Conservation (phyloP, 805 yeast species). For the Peterozyma xylosa region DNA sequence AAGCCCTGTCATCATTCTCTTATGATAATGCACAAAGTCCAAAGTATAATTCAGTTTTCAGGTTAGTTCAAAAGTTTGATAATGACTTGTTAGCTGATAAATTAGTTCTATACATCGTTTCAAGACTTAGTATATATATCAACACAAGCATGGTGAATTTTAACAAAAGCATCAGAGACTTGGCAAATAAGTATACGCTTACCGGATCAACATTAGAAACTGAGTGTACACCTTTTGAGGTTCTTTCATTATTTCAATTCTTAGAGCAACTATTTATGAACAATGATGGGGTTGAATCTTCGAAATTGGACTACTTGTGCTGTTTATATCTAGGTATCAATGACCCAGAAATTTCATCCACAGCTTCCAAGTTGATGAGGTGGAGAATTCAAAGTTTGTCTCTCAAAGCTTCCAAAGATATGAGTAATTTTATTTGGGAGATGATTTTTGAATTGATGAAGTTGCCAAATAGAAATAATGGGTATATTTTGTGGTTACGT, state of each 20-base stretch:
- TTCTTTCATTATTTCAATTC: conserved; percentile 22
- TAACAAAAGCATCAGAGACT: not conserved
- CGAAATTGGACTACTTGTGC: conserved; percentile 19
- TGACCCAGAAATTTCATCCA: conserved; percentile 28
- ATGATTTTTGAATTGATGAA: conserved; percentile 28
- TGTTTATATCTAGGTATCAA: conserved; percentile 27
- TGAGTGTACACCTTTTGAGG: not conserved
- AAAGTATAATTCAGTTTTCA: conserved; percentile 9
- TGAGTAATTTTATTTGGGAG: conserved; percentile 37
- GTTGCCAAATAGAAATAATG: conserved; percentile 28
- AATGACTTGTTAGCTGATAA: conserved; percentile 10
- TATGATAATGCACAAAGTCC: not conserved
- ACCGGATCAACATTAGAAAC: conserved; percentile 9
- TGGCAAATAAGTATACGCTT: not conserved
- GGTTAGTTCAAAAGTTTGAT: conserved; percentile 22
- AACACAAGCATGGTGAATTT: conserved; percentile 1
- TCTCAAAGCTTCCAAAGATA: conserved; percentile 6
- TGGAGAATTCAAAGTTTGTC: conserved; percentile 43
- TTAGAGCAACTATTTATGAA: conserved; percentile 28
- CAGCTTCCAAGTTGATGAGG: conserved; percentile 34
- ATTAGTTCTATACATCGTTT: not conserved
- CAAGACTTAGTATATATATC: not conserved
- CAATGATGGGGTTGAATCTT: conserved; percentile 10
- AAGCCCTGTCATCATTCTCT: conserved; percentile 1
- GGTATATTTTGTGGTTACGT: conserved; percentile 50